Evolutionary conservation across 768 basidiomycete species (phyloP).

Genomic region (Lentinula sp.): DNA sequence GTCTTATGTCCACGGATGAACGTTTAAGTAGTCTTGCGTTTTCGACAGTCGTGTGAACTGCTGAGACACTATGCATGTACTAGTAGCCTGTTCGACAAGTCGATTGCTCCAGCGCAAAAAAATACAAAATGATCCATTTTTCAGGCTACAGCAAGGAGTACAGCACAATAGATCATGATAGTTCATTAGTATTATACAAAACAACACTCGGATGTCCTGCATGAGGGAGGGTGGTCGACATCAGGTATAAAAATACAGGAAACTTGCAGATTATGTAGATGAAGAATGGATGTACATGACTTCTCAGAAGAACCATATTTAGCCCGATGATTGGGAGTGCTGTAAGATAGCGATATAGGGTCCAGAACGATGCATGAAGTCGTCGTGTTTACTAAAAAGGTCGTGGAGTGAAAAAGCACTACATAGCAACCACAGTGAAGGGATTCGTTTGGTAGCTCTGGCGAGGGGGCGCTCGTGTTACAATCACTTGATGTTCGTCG

Average conservation of each 20-base stretch:
- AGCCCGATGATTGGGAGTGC: neutral
- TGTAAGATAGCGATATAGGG: neutral
- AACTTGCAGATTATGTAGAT: neutral
- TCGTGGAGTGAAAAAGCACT: neutral
- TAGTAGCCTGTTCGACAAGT: too few species aligned
- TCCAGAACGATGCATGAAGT: neutral
- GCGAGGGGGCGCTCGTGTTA: constrained; percentile 23
- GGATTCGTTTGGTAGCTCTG: constrained; percentile 48
- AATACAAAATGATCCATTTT: too few species aligned
- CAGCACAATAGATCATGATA: neutral
- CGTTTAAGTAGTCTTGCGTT: too few species aligned
- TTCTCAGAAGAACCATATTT: neutral
- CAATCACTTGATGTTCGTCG: constrained; percentile 46
- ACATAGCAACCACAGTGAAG: constrained; percentile 27
- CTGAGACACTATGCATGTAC: too few species aligned
- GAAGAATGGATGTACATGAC: neutral
- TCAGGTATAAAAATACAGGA: constrained; percentile 1
- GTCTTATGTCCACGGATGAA: too few species aligned
- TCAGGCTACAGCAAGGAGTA: neutral
- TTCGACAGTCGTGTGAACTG: too few species aligned
- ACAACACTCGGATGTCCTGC: neutral
- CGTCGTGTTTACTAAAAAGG: neutral
- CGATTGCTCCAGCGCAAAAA: too few species aligned
- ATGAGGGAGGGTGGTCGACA: neutral
- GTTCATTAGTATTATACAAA: neutral